Conservation (phyloP, 192 early-diverging fungal genomes). For the Coemansia sp. region DNA sequence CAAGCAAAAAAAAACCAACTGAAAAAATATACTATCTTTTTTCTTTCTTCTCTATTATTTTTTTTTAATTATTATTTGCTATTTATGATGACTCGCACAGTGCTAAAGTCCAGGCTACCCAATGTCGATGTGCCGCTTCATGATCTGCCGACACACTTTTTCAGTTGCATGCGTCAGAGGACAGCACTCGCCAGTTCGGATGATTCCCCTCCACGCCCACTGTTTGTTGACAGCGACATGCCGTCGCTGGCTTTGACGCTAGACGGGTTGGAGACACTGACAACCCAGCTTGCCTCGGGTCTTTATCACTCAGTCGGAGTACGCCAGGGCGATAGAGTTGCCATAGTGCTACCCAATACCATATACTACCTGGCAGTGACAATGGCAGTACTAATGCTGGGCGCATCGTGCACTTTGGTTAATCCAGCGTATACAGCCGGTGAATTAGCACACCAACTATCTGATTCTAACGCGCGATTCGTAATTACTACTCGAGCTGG, state of each 20-base stretch:
- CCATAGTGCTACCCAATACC: slow-evolving; percentile 70
- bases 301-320: slow-evolving; percentile 56
- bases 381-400: slow-evolving; percentile 62
- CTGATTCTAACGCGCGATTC: slow-evolving; percentile 66
- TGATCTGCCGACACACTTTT: slow-evolving; percentile 27
- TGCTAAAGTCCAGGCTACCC: slow-evolving; percentile 6
- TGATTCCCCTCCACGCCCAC: slow-evolving; percentile 3
- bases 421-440: slow-evolving; percentile 79
- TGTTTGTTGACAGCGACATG: slow-evolving; percentile 20
- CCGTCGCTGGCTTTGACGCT: background rate
- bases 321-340: slow-evolving; percentile 71
- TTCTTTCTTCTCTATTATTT: background rate
- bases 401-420: slow-evolving; percentile 66
- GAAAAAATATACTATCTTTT: background rate
- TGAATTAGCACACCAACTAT: slow-evolving; percentile 77
- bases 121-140: slow-evolving; percentile 10
- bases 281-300: slow-evolving; percentile 16
- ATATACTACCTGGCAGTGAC: slow-evolving; percentile 66
- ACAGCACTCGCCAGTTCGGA: background rate
- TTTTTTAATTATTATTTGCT: slow-evolving; percentile 6
- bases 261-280: slow-evolving; percentile 8
- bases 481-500: slow-evolving; percentile 57
- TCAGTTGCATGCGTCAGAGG: background rate
- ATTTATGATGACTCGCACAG: background rate
- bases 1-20: too few species aligned